These are phyloP conservation scores for Mortierella sp. DNA, from an alignment of 371 early-diverging fungal genomes.

Conservation along the genomic window DNA sequence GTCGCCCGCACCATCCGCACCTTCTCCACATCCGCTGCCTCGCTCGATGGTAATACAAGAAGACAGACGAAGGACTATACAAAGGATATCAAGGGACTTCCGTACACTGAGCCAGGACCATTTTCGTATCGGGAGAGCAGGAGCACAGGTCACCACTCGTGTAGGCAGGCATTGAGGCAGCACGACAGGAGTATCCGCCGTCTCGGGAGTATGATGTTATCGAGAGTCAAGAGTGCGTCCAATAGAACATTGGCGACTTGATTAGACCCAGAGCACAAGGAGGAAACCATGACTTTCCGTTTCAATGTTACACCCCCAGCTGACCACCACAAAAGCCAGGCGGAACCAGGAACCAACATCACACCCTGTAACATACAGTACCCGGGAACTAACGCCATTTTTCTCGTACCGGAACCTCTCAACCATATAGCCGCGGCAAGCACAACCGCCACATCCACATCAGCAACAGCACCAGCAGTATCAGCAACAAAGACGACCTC, in stretches of 20 bases:
- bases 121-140: not conserved
- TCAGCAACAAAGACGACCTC: slow-evolving; percentile 25
- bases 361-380: not conserved
- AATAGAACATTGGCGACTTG: not conserved
- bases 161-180: not conserved
- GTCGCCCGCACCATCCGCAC: slow-evolving; percentile 32
- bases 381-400: not conserved
- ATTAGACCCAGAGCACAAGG: not conserved
- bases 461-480: slow-evolving; percentile 1
- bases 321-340: not conserved
- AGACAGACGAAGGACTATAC: not conserved
- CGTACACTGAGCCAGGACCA: not conserved
- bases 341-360: not conserved
- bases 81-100: not conserved
- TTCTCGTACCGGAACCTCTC: not conserved
- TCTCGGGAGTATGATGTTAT: not conserved
- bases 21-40: slow-evolving; percentile 38
- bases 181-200: no score
- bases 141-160: not conserved
- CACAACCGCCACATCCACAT: slow-evolving; percentile 6
- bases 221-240: no score
- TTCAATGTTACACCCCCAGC: not conserved
- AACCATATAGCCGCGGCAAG: slow-evolving; percentile 9
- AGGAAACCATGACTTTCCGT: not conserved
- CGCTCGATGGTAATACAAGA: slow-evolving; percentile 31